phyloP scores from a whole-genome alignment of 495 filamentous ascomycete genomes.

The Xylaria scruposa region DNA sequence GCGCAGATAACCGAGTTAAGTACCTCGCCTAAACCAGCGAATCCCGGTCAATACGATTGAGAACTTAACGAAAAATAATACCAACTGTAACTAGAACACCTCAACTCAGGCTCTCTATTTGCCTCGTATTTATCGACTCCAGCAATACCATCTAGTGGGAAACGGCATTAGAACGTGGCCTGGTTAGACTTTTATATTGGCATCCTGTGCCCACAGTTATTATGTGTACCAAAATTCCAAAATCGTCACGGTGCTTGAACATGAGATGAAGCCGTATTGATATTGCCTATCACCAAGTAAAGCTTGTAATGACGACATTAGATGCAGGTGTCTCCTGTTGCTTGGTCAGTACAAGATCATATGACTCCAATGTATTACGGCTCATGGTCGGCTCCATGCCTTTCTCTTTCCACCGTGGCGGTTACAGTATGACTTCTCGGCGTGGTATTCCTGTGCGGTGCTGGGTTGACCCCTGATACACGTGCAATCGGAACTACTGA shows the following conservation, averaged over 20 bases:
- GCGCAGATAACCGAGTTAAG: slow-evolving; percentile 18
- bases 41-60: slow-evolving; percentile 3
- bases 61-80: background rate
- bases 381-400: background rate
- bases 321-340: background rate
- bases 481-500: background rate
- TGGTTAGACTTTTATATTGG: background rate
- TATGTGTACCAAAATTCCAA: background rate
- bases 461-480: slow-evolving; percentile 16
- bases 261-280: background rate
- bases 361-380: background rate
- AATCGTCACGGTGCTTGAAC: background rate
- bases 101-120: no score
- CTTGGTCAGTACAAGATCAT: background rate
- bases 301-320: background rate
- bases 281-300: background rate
- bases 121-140: background rate
- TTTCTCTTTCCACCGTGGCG: background rate
- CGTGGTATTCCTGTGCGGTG: background rate
- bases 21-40: background rate
- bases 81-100: background rate
- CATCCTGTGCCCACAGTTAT: background rate
- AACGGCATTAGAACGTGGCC: background rate
- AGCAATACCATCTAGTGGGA: background rate
- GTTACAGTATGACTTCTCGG: background rate